Evolutionary conservation across 129 eudicot species (phyloP), one percentile per base, ranked within the genome.

Genomic region (Solidago caesia): DNA sequence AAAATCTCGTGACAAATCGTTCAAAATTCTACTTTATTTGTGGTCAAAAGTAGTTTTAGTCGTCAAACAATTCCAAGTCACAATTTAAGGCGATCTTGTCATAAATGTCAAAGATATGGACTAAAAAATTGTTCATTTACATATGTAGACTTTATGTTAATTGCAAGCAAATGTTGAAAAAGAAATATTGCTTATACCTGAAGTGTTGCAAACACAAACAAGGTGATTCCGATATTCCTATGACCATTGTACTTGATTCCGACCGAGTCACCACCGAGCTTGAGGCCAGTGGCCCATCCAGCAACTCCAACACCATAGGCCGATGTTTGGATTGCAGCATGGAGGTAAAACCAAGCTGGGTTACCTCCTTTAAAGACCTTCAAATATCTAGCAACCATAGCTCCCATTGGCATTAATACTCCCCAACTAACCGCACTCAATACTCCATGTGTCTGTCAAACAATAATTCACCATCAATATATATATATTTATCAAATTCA

Each of bases 191-290:
- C 39, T 47, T 48, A 52, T 84, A 91, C 92, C 96, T 93, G 97
- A 74, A 94, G 89, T 9, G 96, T 91, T 62, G 82, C 99, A 59
- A 95, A 84, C 76, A 81, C 57, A 72, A 94, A 94, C n/a, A 94
- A 81, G 73, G 84, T 62, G 57, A 94, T 91, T 4, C 97, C 99
- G 4, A 94, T 88, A 77, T 83, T 87, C 52, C 99, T 79, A 61
- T 91, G 99, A 33, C 77, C 21, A n/a, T 81, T 13, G 39, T 80
- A 67, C 33, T 2, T 44, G 26, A 86, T 73, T 47, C 96, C 96
- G 1, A 33, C 4, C 1, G 84, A 80, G 67, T 74, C 84, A 33
- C 84, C 7, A 14, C 84, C 84, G 21, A 80, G 84, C 48, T 80
- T 80, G 45, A 80, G 76, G 25, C 84, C 84, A 63, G 84, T 80